These are phyloP conservation scores for Pythium sp. DNA, from an alignment of 352 stramenopile species.

Conservation along the genomic window DNA sequence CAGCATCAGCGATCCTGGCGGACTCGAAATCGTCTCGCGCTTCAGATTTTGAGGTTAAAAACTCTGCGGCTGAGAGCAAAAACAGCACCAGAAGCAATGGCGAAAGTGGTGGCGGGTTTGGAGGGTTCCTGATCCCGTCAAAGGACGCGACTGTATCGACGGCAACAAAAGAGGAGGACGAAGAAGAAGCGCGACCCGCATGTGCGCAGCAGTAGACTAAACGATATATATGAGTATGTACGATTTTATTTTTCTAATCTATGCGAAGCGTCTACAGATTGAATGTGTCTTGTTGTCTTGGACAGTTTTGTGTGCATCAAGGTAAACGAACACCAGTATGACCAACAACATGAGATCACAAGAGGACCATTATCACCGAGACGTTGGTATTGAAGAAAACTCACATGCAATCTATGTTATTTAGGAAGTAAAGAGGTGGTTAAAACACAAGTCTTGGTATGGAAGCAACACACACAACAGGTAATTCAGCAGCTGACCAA, in stretches of 20 bases:
- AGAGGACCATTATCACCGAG: not conserved
- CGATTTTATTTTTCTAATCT: not conserved
- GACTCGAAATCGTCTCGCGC: not conserved
- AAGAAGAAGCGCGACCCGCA: slow-evolving; percentile 31
- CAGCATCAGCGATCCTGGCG: slow-evolving; percentile 16
- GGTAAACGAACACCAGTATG: no score
- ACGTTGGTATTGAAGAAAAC: not conserved
- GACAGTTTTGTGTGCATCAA: not conserved
- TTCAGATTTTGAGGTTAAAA: not conserved
- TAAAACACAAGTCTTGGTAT: not conserved
- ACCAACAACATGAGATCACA: not conserved
- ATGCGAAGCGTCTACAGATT: not conserved
- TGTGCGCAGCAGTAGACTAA: slow-evolving; percentile 48
- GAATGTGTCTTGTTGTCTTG: not conserved
- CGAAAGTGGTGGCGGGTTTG: not conserved
- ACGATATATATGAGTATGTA: not conserved
- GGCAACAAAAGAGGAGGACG: slow-evolving; percentile 25
- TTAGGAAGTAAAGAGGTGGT: not conserved
- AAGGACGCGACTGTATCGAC: slow-evolving; percentile 20
- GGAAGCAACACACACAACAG: not conserved
- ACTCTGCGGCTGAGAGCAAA: not conserved
- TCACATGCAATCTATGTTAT: slow-evolving; percentile 4
- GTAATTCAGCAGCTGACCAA: not conserved
- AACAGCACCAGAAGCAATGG: not conserved
- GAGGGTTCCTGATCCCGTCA: slow-evolving; percentile 42